Evolutionary conservation across 768 basidiomycete species (phyloP).

Genomic region (Tricholoma sp.): DNA sequence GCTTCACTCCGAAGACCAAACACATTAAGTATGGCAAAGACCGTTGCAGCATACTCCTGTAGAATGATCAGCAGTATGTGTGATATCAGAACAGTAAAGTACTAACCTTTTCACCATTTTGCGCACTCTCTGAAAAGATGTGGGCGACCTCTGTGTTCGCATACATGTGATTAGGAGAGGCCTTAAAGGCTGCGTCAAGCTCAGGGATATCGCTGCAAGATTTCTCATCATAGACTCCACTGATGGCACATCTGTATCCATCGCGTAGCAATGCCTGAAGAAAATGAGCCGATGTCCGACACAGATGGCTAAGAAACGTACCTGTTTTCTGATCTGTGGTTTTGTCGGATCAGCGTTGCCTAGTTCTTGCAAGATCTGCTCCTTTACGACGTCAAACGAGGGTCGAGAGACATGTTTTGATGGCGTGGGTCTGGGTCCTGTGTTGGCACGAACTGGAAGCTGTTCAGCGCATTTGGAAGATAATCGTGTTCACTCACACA

Average conservation of each 20-base stretch:
- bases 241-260: constrained; percentile 4
- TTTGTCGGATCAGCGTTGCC: neutral
- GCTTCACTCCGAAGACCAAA: neutral
- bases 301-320: constrained; percentile 1
- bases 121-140: neutral
- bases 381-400: constrained; percentile 1
- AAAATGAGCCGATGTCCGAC: neutral
- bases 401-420: constrained; percentile 1
- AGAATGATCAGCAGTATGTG: neutral
- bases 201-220: neutral
- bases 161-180: neutral
- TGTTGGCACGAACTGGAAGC: neutral
- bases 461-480: neutral
- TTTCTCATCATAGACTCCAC: neutral
- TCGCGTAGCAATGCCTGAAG: constrained; percentile 7
- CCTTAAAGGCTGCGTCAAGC: neutral
- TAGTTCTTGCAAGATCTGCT: neutral
- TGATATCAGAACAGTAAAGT: neutral
- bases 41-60: neutral
- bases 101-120: neutral
- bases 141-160: neutral
- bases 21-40: neutral
- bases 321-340: neutral
- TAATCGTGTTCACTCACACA: neutral
- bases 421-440: neutral